Base-by-base conservation (phyloP, 208 protist genomes). In the Acanthamoeba sp. region DNA sequence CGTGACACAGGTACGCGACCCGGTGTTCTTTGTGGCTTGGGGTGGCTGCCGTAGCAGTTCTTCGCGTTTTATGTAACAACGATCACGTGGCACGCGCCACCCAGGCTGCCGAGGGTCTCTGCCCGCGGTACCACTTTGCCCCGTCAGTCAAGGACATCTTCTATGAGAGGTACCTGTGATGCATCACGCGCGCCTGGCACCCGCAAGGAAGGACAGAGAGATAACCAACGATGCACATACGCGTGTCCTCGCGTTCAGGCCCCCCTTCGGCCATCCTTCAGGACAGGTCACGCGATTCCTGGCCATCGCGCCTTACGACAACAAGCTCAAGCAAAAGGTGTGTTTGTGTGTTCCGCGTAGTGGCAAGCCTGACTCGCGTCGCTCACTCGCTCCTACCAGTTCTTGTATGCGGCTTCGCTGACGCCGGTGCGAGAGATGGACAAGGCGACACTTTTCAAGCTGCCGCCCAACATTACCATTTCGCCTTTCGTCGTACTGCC, bases 161-260 rank as follows among this genome's bases (percentile, higher is more conserved):
- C 85, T 91, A 91, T 34, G 85, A 91, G 27, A n/a, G 85, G 85
- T 62, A n/a, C n/a, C n/a, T n/a, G n/a, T n/a, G n/a, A n/a, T n/a
- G n/a, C n/a, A n/a, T n/a, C n/a, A n/a, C n/a, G n/a, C n/a, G n/a
- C n/a, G n/a, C n/a, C n/a, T n/a, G n/a, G n/a, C n/a, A n/a, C n/a
- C n/a, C n/a, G n/a, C n/a, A n/a, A n/a, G n/a, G n/a, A n/a, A n/a
- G n/a, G n/a, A n/a, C n/a, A n/a, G n/a, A n/a, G n/a, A n/a, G n/a
- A n/a, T n/a, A n/a, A n/a, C n/a, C n/a, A n/a, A 76, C 36, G 10
- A 76, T 62, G 20, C 10, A 5, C 12, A 5, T 2, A 62, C 55
- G 22, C 20, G 20, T 5, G 5, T 5, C 55, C 9, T 69, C 62
- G 32, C 36, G n/a, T n/a, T n/a, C n/a, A 76, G 66, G 29, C 78